Evolutionary conservation across 306 rosid species (phyloP).

Genomic region (Quercus ilex): DNA sequence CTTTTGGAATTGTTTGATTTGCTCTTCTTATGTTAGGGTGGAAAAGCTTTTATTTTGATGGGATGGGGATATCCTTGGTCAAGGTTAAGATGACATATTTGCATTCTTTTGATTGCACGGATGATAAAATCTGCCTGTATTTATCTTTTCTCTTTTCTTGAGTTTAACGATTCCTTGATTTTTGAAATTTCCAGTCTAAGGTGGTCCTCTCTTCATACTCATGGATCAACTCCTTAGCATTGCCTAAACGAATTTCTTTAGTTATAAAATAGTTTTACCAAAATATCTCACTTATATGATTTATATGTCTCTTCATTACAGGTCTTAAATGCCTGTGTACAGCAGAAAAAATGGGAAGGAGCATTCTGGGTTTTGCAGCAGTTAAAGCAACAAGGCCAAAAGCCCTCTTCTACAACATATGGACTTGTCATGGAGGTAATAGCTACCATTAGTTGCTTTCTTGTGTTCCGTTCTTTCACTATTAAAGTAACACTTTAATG

Average conservation of each 20-base stretch:
- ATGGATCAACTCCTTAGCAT: not conserved
- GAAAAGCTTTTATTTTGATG: no score
- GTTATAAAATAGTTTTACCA: not conserved
- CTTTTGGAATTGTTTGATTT: not conserved
- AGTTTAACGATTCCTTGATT: not conserved
- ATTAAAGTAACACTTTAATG: not conserved
- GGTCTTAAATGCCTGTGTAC: constrained; percentile 88
- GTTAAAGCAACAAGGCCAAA: constrained; percentile 54
- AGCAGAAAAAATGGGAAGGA: constrained; percentile 88
- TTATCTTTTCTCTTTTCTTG: not conserved
- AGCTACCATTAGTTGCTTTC: constrained; percentile 22
- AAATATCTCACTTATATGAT: not conserved
- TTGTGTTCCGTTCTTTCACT: not conserved
- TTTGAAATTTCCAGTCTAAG: not conserved
- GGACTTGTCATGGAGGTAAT: constrained; percentile 95
- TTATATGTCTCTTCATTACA: constrained; percentile 31
- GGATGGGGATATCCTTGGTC: no score
- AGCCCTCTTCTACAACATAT: constrained; percentile 64
- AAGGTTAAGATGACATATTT: no score
- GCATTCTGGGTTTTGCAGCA: constrained; percentile 97
- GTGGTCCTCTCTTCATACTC: not conserved
- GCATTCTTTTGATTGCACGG: not conserved
- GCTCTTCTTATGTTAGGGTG: no score
- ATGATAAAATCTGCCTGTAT: not conserved
- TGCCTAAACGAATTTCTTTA: not conserved